Conservation (phyloP, 257 asterid species). For the Solanum virginianum region DNA sequence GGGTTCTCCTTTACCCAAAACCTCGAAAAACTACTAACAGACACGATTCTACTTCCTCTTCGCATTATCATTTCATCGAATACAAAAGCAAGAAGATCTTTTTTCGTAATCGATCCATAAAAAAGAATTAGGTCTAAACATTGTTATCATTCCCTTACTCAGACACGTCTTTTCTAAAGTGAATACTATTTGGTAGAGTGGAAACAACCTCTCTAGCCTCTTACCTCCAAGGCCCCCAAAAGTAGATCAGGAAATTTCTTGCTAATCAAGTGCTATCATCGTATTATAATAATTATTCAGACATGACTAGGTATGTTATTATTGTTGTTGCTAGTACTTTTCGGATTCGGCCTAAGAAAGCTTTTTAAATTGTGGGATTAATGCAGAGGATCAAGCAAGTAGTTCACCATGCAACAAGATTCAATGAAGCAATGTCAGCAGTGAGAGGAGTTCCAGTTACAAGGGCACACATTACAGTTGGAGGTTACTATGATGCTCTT, state of each 20-base stretch:
- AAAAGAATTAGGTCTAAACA: not conserved
- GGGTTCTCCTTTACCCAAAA: not conserved
- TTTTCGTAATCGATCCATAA: not conserved
- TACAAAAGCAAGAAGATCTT: too few species aligned
- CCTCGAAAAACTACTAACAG: not conserved
- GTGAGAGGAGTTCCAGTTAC: conserved; percentile 29
- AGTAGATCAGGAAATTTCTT: not conserved
- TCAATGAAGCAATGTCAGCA: conserved; percentile 39
- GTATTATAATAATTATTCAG: fast-evolving
- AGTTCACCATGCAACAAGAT: conserved; percentile 22
- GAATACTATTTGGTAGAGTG: not conserved
- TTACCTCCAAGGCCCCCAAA: fast-evolving
- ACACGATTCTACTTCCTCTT: not conserved
- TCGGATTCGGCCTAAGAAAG: not conserved
- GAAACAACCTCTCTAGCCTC: not conserved
- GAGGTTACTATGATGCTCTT: conserved; percentile 47
- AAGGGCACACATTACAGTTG: conserved; percentile 51
- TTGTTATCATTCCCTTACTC: not conserved
- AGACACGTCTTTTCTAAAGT: not conserved
- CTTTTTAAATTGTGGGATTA: not conserved
- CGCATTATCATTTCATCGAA: not conserved
- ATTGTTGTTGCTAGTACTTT: not conserved
- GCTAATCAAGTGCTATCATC: not conserved
- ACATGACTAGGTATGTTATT: not conserved
- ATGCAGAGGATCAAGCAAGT: conserved; percentile 40